Percentiles rank a stretch among this genome's conserved stretches.
Conservation (phyloP, 2,329 filamentous ascomycete species). For the Sclerotinia minor region DNA sequence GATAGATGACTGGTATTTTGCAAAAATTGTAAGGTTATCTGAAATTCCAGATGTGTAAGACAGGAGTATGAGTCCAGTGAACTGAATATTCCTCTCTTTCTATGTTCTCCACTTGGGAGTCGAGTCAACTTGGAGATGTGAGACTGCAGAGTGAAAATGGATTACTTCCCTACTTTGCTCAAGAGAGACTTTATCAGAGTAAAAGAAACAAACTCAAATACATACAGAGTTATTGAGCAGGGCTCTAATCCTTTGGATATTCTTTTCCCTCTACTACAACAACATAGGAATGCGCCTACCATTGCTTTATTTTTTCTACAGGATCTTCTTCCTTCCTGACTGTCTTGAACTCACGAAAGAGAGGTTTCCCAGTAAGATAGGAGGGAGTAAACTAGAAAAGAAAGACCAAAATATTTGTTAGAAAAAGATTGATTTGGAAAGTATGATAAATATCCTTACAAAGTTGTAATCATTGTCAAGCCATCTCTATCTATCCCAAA, state of each 20-base stretch:
- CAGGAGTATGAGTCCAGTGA: neutral
- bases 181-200: neutral
- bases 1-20: neutral
- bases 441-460: no score
- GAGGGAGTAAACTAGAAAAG: no score
- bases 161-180: no score
- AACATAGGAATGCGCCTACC: neutral
- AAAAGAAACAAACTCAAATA: neutral
- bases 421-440: no score
- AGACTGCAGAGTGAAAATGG: neutral
- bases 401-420: no score
- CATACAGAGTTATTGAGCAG: neutral
- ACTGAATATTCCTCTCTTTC: neutral
- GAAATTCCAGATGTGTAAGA: neutral
- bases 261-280: neutral
- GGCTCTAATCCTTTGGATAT: neutral
- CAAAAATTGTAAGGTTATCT: no score
- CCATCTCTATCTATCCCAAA: no score
- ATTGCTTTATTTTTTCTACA: neutral
- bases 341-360: no score
- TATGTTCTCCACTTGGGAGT: neutral
- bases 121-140: fast-evolving
- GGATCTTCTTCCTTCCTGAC: no score
- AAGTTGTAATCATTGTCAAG: no score
- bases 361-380: no score